Percentiles rank a stretch among this genome's conserved stretches.
These are phyloP conservation scores for Termitomyces sp. DNA, from an alignment of 768 basidiomycete genomes.

Conservation along the genomic window DNA sequence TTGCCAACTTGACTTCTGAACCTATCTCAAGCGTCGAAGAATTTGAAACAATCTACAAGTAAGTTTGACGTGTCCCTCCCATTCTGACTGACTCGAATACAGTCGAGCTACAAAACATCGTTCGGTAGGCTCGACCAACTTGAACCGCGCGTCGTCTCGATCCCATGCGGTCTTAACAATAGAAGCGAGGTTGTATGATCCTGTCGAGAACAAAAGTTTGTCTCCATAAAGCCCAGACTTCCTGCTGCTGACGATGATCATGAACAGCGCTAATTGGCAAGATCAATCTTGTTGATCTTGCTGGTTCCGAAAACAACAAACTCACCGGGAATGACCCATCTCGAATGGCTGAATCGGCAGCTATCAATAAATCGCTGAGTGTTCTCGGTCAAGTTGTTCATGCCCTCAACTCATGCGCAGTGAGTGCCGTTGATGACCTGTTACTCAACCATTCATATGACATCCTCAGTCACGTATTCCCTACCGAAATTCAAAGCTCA, in stretches of 20 bases:
- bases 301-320: slow-evolving; percentile 91
- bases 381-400: slow-evolving; percentile 86
- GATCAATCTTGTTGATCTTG: slow-evolving; percentile 84
- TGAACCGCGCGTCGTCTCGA: slow-evolving; percentile 81
- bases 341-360: slow-evolving; percentile 85
- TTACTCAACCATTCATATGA: background rate
- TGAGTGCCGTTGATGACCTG: slow-evolving; percentile 22
- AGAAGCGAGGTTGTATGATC: slow-evolving; percentile 53
- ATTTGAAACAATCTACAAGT: slow-evolving; percentile 44
- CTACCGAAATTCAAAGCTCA: slow-evolving; percentile 86
- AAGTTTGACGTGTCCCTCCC: slow-evolving; percentile 3
- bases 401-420: slow-evolving; percentile 71
- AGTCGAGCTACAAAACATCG: slow-evolving; percentile 73
- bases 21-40: slow-evolving; percentile 35
- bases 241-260: background rate
- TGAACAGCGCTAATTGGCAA: slow-evolving; percentile 60
- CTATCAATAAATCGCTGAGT: slow-evolving; percentile 87
- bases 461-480: slow-evolving; percentile 64
- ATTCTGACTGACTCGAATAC: background rate
- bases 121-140: slow-evolving; percentile 79
- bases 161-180: slow-evolving; percentile 86
- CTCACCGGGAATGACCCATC: slow-evolving; percentile 81
- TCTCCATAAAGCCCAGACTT: slow-evolving; percentile 4
- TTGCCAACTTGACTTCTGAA: slow-evolving; percentile 42
- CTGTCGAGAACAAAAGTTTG: slow-evolving; percentile 48